Evolutionary conservation across 1,139 yeast species (phyloP), one percentile per base, ranked within the genome.

Genomic region (Waltiozyma sp.): DNA sequence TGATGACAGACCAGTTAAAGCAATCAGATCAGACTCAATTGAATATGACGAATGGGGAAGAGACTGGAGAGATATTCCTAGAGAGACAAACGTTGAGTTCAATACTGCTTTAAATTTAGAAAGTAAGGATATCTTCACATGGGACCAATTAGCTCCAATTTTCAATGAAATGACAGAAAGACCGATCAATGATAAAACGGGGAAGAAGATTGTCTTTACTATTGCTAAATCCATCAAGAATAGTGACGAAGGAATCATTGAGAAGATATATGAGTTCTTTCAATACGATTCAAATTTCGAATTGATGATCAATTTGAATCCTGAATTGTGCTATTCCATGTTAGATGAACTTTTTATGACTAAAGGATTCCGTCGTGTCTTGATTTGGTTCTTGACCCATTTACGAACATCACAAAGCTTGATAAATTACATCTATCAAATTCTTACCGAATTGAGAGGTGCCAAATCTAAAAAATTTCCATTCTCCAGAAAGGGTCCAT

Each of bases 341-440:
- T 64, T 80, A 60, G 87, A 80, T 59, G 89, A 82, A 58, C 64
- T 82, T 68, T 62, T 81, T 41, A 79, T 80, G 84, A 72, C 77
- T 45, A 62, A 64, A 43, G 85, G 85, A 0, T 72, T 69, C 50
- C 66, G 88, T 48, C 60, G 86, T 36, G 72, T 72, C 0, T 55
- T 80, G n/a, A 75, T 82, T 35, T 79, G 86, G 85, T 75, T 72
- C 48, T 54, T 82, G 15, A 77, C 87, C 1, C 84, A 78, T 55
- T 52, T 67, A 52, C 68, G 72, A 39, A 55, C 77, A 28, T 76
- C 75, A 42, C 71, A 77, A 44, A 69, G 78, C 43, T 54, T 76
- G 38, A 65, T 75, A 15, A 79, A 77, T 52, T 82, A 80, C 55
- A 68, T 80, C 11, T 80, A 72, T 57, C 83, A 79, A 53, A 57